phyloP scores from a whole-genome alignment of 2,329 filamentous ascomycete genomes.

The Colletotrichum coccodes region DNA sequence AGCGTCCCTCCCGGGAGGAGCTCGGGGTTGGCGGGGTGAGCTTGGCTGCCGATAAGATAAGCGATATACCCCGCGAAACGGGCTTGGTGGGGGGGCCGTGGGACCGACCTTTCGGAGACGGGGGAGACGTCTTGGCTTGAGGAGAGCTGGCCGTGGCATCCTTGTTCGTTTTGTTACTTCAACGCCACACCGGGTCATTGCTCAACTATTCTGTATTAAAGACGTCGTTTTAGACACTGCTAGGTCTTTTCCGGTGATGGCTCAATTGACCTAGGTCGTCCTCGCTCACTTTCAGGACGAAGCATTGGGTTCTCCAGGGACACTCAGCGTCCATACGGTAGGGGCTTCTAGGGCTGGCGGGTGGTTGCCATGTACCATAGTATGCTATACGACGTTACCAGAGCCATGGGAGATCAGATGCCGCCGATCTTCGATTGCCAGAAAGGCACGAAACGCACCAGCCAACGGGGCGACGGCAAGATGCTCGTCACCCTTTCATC shows the following conservation, averaged over 20 bases:
- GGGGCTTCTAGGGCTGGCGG: no score
- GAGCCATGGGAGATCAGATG: neutral
- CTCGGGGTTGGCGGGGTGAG: constrained; percentile 2
- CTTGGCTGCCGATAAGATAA: constrained; percentile 8
- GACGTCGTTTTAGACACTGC: no score
- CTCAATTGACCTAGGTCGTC: no score
- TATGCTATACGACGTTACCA: no score
- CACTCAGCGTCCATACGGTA: no score
- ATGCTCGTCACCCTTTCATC: neutral
- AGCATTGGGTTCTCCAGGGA: no score
- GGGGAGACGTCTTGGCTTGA: neutral
- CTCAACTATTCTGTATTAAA: no score
- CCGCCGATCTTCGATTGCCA: neutral
- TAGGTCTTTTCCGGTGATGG: no score
- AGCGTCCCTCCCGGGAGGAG: neutral
- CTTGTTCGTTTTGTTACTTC: neutral
- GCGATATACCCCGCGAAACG: constrained; percentile 8
- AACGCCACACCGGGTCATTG: no score
- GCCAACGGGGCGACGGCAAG: neutral
- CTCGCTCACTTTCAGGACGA: no score
- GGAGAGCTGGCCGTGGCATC: neutral
- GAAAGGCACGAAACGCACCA: neutral
- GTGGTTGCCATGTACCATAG: no score
- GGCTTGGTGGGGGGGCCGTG: neutral
- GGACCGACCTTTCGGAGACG: neutral